Conservation (phyloP, 805 yeast genomes). For the Lachancea sp. region DNA sequence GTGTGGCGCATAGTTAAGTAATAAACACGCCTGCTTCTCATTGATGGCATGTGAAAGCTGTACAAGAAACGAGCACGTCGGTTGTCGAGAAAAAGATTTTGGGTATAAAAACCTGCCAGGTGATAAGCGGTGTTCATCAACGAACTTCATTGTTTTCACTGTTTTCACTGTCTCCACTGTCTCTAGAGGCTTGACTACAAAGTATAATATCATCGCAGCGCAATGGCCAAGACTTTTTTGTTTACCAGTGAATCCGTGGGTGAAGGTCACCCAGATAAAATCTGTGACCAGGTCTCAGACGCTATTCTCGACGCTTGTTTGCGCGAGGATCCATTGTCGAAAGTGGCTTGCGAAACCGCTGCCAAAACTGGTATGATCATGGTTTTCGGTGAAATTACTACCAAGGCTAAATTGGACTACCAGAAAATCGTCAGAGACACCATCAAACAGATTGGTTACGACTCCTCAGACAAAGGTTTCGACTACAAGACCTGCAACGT, state of each 20-base stretch:
- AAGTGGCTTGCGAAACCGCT: slow-evolving; percentile 99
- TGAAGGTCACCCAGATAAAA: slow-evolving; percentile 93
- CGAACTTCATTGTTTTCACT: neutral
- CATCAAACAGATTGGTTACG: slow-evolving; percentile 97
- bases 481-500: slow-evolving; percentile 99
- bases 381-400: slow-evolving; percentile 99
- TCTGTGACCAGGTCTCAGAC: slow-evolving; percentile 98
- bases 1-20: too few relatives aligned
- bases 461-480: slow-evolving; percentile 90
- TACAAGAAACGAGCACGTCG: neutral
- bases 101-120: neutral
- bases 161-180: neutral
- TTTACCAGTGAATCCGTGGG: slow-evolving; percentile 88
- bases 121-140: neutral
- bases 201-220: neutral
- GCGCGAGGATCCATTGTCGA: slow-evolving; percentile 90
- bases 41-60: slow-evolving; percentile 2
- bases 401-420: slow-evolving; percentile 91
- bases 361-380: slow-evolving; percentile 98
- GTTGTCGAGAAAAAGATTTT: neutral
- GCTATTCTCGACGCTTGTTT: slow-evolving; percentile 98
- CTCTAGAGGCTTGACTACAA: neutral
- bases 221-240: slow-evolving; percentile 39
- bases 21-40: too few relatives aligned
- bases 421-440: slow-evolving; percentile 98